phyloP scores from a whole-genome alignment of 768 basidiomycete genomes.

The Suillus hirtellus region DNA sequence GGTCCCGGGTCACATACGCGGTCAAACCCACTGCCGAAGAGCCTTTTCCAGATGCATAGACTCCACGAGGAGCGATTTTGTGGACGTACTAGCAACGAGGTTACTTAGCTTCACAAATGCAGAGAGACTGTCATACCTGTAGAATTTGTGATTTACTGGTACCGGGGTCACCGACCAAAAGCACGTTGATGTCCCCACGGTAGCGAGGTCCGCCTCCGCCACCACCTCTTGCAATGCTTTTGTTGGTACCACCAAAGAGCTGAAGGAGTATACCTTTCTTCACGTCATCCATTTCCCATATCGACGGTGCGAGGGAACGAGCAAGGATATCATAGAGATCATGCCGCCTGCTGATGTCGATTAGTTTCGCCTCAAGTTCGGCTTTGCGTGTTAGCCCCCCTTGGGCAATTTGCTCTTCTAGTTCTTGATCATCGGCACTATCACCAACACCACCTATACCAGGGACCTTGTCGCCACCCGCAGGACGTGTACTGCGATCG shows the following conservation, averaged over 20 bases:
- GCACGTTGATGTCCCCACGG: slow-evolving; percentile 95
- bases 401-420: slow-evolving; percentile 43
- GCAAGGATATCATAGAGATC: slow-evolving; percentile 89
- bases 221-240: slow-evolving; percentile 88
- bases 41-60: slow-evolving; percentile 97
- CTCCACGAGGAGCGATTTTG: slow-evolving; percentile 96
- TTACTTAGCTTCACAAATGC: neutral
- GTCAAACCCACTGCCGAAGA: slow-evolving; percentile 98
- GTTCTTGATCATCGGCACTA: slow-evolving; percentile 62
- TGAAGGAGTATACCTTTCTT: slow-evolving; percentile 98
- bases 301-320: slow-evolving; percentile 86
- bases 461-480: slow-evolving; percentile 66
- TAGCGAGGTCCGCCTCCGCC: slow-evolving; percentile 96
- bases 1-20: slow-evolving; percentile 97
- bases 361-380: slow-evolving; percentile 78
- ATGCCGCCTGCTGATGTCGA: slow-evolving; percentile 66
- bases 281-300: slow-evolving; percentile 98
- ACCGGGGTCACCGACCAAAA: slow-evolving; percentile 97
- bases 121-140: slow-evolving; percentile 50
- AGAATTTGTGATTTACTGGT: slow-evolving; percentile 95
- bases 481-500: slow-evolving; percentile 75
- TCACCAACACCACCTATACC: slow-evolving; percentile 73
- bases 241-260: slow-evolving; percentile 97
- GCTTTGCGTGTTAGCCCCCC: slow-evolving; percentile 47
- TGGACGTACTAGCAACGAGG: slow-evolving; percentile 78